Conservation (phyloP, 768 basidiomycete species). For the Suillus subaureus region DNA sequence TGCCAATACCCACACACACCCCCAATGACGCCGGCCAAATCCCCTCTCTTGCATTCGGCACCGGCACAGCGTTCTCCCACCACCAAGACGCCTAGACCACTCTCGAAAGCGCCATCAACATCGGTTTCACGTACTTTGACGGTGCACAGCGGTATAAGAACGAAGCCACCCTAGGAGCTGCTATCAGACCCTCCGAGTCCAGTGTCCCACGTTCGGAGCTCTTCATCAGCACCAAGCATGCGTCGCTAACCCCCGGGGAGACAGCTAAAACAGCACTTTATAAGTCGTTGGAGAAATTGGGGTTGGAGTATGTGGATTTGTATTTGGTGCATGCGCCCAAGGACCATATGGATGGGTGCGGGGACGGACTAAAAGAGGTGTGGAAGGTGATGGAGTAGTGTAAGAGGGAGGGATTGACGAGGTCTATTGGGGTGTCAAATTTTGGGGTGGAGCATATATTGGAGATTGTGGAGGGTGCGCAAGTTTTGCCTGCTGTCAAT, state of each 20-base stretch:
- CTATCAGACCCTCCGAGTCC: conserved; percentile 27
- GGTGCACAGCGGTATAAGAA: conserved; percentile 42
- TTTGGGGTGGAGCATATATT: conserved; percentile 58
- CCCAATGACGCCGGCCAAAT: conserved; percentile 39
- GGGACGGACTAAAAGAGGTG: conserved; percentile 29
- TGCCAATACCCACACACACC: conserved; percentile 26
- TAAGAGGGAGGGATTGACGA: conserved; percentile 33
- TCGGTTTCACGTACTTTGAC: conserved; percentile 42
- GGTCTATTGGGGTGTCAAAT: conserved; percentile 70
- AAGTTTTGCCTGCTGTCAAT: conserved; percentile 66
- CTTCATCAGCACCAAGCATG: conserved; percentile 62
- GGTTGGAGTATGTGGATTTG: conserved; percentile 43
- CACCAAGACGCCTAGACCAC: conserved; percentile 28
- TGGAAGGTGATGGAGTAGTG: conserved; percentile 64
- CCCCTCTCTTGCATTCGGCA: conserved; percentile 42
- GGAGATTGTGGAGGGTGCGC: conserved; percentile 49
- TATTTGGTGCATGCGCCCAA: conserved; percentile 46
- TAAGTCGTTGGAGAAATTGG: conserved; percentile 31
- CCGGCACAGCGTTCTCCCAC: conserved; percentile 35
- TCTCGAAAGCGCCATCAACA: conserved; percentile 31
- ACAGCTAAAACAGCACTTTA: conserved; percentile 40
- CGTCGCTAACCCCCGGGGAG: conserved; percentile 42
- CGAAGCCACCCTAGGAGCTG: conserved; percentile 40
- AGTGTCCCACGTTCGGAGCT: conserved; percentile 36
- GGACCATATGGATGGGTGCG: conserved; percentile 4